Percentiles rank a stretch among this genome's conserved stretches.
Evolutionary conservation across 2,329 filamentous ascomycete species (phyloP).

Genomic region (Pochonia chlamydosporia): DNA sequence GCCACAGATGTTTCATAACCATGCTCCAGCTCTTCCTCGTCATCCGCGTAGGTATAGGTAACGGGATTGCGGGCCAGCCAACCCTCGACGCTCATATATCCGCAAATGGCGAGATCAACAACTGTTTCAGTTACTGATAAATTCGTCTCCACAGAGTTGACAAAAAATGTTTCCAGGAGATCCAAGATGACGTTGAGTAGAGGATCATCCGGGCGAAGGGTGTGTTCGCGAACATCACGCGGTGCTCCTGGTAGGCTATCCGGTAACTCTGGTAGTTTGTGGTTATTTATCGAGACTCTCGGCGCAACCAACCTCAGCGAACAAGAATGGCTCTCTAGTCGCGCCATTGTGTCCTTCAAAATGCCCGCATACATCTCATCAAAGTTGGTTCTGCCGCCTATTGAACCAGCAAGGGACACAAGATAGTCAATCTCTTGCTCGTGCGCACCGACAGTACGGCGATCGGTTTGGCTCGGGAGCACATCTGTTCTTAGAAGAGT

Average conservation of each 20-base stretch:
- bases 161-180: slow-evolving; percentile 73
- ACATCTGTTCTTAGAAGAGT: slow-evolving; percentile 66
- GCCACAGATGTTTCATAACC: slow-evolving; percentile 7
- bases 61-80: slow-evolving; percentile 77
- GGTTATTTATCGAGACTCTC: slow-evolving; percentile 49
- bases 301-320: slow-evolving; percentile 63
- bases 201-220: slow-evolving; percentile 56
- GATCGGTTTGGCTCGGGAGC: slow-evolving; percentile 45
- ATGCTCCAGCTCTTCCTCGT: slow-evolving; percentile 24
- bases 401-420: slow-evolving; percentile 58
- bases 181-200: slow-evolving; percentile 62
- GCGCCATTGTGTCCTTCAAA: slow-evolving; percentile 62
- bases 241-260: slow-evolving; percentile 55
- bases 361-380: slow-evolving; percentile 68
- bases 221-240: slow-evolving; percentile 55
- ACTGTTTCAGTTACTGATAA: slow-evolving; percentile 79
- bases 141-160: slow-evolving; percentile 89
- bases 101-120: slow-evolving; percentile 76
- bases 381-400: slow-evolving; percentile 65
- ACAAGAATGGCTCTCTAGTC: slow-evolving; percentile 68
- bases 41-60: slow-evolving; percentile 44
- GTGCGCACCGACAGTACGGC: slow-evolving; percentile 67
- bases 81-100: slow-evolving; percentile 79
- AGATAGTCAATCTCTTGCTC: slow-evolving; percentile 70
- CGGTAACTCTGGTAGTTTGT: slow-evolving; percentile 49